Percentiles rank a stretch among this genome's conserved stretches.
Conservation (phyloP, 2,329 filamentous ascomycete genomes). For the Xylariaceae sp. region DNA sequence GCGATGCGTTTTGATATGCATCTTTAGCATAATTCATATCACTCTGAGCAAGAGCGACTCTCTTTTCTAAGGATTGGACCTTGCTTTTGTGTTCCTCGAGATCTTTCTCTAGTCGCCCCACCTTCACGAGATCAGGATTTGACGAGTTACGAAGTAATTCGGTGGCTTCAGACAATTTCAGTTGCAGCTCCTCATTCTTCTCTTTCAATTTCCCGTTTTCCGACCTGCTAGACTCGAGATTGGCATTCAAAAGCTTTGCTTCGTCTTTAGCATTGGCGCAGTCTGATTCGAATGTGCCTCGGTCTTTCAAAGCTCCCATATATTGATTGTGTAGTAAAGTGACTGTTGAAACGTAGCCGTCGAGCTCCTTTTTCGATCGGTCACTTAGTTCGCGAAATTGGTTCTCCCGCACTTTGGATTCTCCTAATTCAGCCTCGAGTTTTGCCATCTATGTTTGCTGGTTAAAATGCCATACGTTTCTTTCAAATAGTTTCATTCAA, state of each 20-base stretch:
- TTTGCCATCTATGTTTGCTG: constrained; percentile 38
- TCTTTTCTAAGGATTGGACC: constrained; percentile 45
- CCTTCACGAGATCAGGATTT: constrained; percentile 42
- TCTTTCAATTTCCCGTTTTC: constrained; percentile 44
- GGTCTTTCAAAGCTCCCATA: constrained; percentile 45
- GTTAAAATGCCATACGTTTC: constrained; percentile 6
- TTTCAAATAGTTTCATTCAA: not conserved
- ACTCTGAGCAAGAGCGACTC: constrained; percentile 39
- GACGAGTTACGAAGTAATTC: constrained; percentile 40
- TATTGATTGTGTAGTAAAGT: constrained; percentile 50
- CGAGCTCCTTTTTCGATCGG: constrained; percentile 48
- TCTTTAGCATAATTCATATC: constrained; percentile 61
- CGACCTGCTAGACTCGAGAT: constrained; percentile 41
- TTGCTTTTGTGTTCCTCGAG: constrained; percentile 45
- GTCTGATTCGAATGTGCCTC: constrained; percentile 46
- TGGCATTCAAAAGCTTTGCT: constrained; percentile 38
- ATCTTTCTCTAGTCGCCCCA: constrained; percentile 46
- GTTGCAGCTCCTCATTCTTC: constrained; percentile 41
- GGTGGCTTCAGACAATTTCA: constrained; percentile 41
- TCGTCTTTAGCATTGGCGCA: constrained; percentile 43
- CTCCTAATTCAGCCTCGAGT: constrained; percentile 40
- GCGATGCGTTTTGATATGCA: constrained; percentile 62
- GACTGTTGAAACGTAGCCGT: constrained; percentile 49
- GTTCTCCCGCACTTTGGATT: constrained; percentile 39
- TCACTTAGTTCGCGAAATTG: constrained; percentile 47